Base-by-base conservation (phyloP, 768 basidiomycete genomes). In the Boletales sp. region DNA sequence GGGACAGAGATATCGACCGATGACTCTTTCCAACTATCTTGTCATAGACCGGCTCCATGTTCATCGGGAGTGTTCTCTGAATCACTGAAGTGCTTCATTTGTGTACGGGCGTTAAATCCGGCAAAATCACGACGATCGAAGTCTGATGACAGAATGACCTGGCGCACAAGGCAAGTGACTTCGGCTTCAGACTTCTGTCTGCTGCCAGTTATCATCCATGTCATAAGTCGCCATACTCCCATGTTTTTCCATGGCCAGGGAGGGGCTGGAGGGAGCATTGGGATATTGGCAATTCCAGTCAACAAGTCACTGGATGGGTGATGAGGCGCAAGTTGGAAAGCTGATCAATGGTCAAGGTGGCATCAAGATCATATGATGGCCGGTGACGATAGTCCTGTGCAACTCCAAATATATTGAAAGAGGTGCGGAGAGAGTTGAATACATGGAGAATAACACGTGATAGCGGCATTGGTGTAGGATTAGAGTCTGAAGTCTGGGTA, bases 1-100 rank as follows among this genome's bases (percentile, higher is more conserved):
- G 72, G 72, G 5, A 73, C 58, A 0, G 48, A 39, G 31, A 72
- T 69, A 2, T 51, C 11, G 2, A 70, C 47, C 0, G 47, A 13
- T 1, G 59, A 39, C 15, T 62, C 56, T 15, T 41, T 51, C 53
- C 59, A 60, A 17, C 12, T 4, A 14, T 35, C 34, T 15, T 35
- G 13, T 35, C 10, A n/a, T n/a, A n/a, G n/a, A n/a, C n/a, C n/a
- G n/a, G n/a, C n/a, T n/a, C n/a, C n/a, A n/a, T n/a, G n/a, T n/a
- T n/a, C n/a, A n/a, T n/a, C n/a, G n/a, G n/a, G n/a, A n/a, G n/a
- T n/a, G n/a, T n/a, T n/a, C n/a, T n/a, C n/a, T n/a, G n/a, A n/a
- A n/a, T n/a, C n/a, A n/a, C n/a, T n/a, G n/a, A n/a, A n/a, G n/a
- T n/a, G n/a, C n/a, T n/a, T n/a, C n/a, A n/a, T n/a, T n/a, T n/a